Conservation (phyloP, 768 basidiomycete species). For the Serendipita indica region DNA sequence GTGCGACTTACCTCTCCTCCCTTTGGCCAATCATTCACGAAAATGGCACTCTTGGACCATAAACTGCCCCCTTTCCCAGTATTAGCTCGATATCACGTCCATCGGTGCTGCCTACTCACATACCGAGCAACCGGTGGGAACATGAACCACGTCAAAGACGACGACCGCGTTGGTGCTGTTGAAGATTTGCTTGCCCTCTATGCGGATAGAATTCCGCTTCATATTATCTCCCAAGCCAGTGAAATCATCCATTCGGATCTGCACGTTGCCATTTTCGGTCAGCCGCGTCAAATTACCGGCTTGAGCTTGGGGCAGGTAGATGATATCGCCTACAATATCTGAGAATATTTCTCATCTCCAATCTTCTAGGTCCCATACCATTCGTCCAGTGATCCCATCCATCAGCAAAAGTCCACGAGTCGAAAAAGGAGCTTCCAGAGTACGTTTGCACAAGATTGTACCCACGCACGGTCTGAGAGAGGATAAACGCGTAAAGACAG, state of each 20-base stretch:
- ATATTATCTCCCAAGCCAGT: background rate
- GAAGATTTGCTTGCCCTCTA: conserved; percentile 8
- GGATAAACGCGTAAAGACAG: background rate
- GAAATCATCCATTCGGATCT: background rate
- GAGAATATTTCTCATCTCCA: background rate
- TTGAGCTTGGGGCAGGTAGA: background rate
- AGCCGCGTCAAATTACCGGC: background rate
- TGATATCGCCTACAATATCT: background rate
- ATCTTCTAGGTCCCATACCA: background rate
- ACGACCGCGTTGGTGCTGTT: conserved; percentile 6
- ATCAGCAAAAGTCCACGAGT: background rate
- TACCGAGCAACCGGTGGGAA: conserved; percentile 15
- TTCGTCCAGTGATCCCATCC: conserved; percentile 7
- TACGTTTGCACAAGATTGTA: conserved; percentile 5
- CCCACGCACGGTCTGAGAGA: background rate
- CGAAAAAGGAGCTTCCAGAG: background rate
- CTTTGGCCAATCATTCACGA: background rate
- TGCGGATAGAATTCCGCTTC: conserved; percentile 3
- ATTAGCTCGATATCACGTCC: background rate
- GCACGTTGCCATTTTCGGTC: background rate
- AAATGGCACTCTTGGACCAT: background rate
- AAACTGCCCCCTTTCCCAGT: background rate
- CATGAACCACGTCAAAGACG: conserved; percentile 19
- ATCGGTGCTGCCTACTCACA: background rate
- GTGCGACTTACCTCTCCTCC: background rate